phyloP scores from a whole-genome alignment of 345 rosid genomes.

The Salix purpurea region DNA sequence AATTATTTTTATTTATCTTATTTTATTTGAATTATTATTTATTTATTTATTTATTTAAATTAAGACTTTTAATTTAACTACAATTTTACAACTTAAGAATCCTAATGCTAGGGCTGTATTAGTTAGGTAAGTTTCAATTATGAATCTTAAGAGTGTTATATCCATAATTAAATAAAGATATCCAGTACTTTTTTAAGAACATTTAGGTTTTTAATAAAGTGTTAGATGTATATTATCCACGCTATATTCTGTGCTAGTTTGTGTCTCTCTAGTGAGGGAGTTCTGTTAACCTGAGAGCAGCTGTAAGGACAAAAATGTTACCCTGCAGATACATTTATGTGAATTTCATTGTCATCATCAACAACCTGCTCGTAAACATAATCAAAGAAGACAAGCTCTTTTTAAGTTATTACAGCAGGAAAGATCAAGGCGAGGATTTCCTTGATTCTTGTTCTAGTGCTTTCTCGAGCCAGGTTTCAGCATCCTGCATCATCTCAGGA shows the following conservation, averaged over 20 bases:
- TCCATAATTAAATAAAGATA: background rate
- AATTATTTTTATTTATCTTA: no score
- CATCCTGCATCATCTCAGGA: slow-evolving; percentile 80
- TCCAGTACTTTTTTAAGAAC: background rate
- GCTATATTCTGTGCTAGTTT: no score
- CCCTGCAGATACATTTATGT: background rate
- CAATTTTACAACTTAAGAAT: no score
- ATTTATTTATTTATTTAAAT: no score
- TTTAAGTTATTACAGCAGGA: background rate
- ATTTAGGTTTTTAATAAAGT: no score
- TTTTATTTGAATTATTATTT: no score
- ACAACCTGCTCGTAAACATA: background rate
- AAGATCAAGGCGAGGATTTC: slow-evolving; percentile 20
- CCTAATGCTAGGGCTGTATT: no score
- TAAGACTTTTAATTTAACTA: no score
- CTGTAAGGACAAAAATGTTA: background rate
- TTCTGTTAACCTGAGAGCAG: background rate
- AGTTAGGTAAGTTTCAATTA: no score
- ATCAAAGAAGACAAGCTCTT: background rate
- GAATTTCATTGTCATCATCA: background rate
- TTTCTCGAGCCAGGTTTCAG: slow-evolving; percentile 69
- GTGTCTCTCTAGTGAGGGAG: background rate
- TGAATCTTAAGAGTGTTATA: background rate
- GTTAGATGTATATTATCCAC: no score
- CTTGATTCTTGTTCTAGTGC: slow-evolving; percentile 54